These are phyloP conservation scores for Geranium incanum DNA, from an alignment of 441 rosid genomes.

Conservation along the genomic window DNA sequence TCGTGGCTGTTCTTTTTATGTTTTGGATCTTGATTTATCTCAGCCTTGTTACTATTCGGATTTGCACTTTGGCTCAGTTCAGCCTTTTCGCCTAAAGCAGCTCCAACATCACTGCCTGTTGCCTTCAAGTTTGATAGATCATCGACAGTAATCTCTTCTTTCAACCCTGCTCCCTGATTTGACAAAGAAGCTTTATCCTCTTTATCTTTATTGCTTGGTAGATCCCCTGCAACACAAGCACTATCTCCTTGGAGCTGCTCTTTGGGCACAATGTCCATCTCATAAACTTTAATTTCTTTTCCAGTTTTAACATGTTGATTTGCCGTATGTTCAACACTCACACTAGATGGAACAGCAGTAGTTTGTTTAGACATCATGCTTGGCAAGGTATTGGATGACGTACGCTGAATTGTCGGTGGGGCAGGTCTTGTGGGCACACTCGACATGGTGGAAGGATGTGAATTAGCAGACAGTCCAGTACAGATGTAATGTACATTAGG, in stretches of 20 bases:
- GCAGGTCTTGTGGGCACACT: conserved; percentile 33
- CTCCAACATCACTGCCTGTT: conserved; percentile 21
- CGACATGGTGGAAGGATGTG: conserved; percentile 30
- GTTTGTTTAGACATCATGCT: conserved; percentile 24
- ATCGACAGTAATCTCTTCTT: conserved; percentile 20
- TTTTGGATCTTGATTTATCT: neutral
- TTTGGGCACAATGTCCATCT: conserved; percentile 26
- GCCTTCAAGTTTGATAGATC: conserved; percentile 22
- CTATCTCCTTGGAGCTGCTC: conserved; percentile 26
- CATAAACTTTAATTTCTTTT: conserved; percentile 22
- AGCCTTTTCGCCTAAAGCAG: neutral
- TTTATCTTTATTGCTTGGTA: conserved; percentile 17
- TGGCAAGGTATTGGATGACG: conserved; percentile 28
- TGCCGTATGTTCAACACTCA: conserved; percentile 23
- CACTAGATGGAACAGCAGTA: conserved; percentile 27
- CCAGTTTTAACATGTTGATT: conserved; percentile 33
- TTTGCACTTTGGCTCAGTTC: conserved; percentile 5
- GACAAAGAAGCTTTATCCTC: conserved; percentile 24
- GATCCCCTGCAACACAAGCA: conserved; percentile 17
- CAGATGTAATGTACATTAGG: conserved; percentile 30
- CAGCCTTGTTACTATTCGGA: neutral
- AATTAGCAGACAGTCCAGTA: conserved; percentile 25
- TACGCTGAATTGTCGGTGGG: conserved; percentile 25
- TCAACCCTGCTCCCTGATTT: conserved; percentile 26
- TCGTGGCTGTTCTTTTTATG: neutral